Conservation (phyloP, 352 stramenopile species). For the Phytophthora foliorum region DNA sequence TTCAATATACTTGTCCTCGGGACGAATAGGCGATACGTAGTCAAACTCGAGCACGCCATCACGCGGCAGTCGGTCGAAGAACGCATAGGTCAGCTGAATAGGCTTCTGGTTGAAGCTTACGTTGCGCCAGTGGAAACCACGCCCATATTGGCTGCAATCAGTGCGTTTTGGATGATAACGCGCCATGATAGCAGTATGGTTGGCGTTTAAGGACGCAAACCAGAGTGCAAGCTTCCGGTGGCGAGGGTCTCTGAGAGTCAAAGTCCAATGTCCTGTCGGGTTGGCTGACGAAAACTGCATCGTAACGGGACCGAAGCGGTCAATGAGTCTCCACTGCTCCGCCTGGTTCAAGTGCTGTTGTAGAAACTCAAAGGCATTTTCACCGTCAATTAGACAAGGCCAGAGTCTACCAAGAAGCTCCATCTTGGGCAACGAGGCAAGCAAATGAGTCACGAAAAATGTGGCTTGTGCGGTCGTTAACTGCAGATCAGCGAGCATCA, state of each 20-base stretch:
- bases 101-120: conserved; percentile 65
- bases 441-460: conserved; percentile 54
- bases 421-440: conserved; percentile 49
- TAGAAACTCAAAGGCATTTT: conserved; percentile 58
- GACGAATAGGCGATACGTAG: conserved; percentile 64
- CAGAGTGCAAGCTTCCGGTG: conserved; percentile 75
- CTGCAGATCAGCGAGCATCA: conserved; percentile 63
- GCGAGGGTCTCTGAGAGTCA: conserved; percentile 59
- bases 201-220: conserved; percentile 72
- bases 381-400: conserved; percentile 66
- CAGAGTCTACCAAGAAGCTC: conserved; percentile 68
- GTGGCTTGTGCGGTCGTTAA: conserved; percentile 50
- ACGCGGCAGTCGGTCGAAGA: conserved; percentile 65
- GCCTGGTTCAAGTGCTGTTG: conserved; percentile 46
- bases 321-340: conserved; percentile 69
- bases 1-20: conserved; percentile 56
- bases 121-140: conserved; percentile 72
- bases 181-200: conserved; percentile 34
- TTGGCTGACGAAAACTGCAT: conserved; percentile 75
- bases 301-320: conserved; percentile 49
- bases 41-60: conserved; percentile 77
- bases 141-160: conserved; percentile 70
- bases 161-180: conserved; percentile 59
- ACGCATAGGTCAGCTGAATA: conserved; percentile 61
- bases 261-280: conserved; percentile 65